These are phyloP conservation scores for Geotrichum aggregatum DNA, from an alignment of 1,139 yeast species.

Conservation along the genomic window DNA sequence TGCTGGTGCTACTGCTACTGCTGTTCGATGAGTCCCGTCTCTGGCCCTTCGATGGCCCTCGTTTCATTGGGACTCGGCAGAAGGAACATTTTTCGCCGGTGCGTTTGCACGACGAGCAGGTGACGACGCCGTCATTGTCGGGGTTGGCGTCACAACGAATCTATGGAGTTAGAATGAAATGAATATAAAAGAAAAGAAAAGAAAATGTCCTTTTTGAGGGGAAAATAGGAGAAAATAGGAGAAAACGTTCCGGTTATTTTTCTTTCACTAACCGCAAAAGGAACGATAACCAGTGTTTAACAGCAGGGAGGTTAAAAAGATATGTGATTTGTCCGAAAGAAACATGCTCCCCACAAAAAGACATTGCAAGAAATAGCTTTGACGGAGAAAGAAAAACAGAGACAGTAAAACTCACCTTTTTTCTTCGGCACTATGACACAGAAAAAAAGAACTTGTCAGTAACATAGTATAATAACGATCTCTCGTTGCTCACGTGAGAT, in stretches of 20 bases:
- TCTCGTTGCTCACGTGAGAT: background rate
- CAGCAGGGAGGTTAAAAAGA: too few relatives aligned
- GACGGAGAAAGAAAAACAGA: background rate
- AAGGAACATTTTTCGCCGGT: constrained; percentile 42
- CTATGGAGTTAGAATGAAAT: background rate
- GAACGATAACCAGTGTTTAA: too few relatives aligned
- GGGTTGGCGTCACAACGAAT: constrained; percentile 16
- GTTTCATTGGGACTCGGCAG: constrained; percentile 42
- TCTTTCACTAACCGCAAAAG: too few relatives aligned
- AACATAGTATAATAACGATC: background rate
- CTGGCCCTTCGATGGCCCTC: constrained; percentile 42
- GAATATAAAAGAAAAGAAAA: background rate
- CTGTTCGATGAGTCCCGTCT: constrained; percentile 22
- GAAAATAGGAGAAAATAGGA: background rate
- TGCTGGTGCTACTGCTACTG: too few relatives aligned
- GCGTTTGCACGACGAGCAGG: constrained; percentile 41
- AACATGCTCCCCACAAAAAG: background rate
- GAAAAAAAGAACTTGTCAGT: background rate
- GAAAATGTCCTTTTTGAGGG: background rate
- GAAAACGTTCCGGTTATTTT: constrained; percentile 1
- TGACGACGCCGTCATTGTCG: constrained; percentile 30
- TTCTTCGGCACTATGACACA: constrained; percentile 1
- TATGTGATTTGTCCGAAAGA: too few relatives aligned
- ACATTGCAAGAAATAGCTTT: too few relatives aligned
- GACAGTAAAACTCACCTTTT: background rate